A percentile compares a stretch with the other conserved stretches of the same genome.
Conservation (phyloP, 495 filamentous ascomycete genomes). For the Chaetomium cochliodes region DNA sequence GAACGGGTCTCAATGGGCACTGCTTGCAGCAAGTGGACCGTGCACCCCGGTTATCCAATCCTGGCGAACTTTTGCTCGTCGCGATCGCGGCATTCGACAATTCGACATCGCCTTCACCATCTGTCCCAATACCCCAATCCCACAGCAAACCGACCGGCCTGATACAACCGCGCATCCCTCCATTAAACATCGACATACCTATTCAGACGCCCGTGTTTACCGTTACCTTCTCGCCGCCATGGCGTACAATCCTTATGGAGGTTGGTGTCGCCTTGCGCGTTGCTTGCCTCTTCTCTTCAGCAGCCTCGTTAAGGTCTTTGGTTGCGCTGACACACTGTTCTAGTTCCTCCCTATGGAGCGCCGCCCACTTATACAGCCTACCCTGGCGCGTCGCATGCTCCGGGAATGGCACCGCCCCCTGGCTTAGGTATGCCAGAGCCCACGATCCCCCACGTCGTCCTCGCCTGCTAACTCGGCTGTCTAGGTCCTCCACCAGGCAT, state of each 20-base stretch:
- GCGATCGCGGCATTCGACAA: slow-evolving; percentile 5
- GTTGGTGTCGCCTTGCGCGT: slow-evolving; percentile 47
- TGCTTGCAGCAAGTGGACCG: slow-evolving; percentile 12
- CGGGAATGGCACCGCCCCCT: slow-evolving; percentile 72
- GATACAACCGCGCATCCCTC: neutral
- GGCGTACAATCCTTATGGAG: slow-evolving; percentile 80
- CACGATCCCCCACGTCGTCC: slow-evolving; percentile 10
- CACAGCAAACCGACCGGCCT: neutral
- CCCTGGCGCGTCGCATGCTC: slow-evolving; percentile 60
- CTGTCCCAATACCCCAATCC: neutral
- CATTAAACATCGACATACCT: neutral
- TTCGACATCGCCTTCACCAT: slow-evolving; percentile 1
- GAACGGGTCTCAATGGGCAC: too few species aligned
- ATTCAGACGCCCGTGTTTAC: neutral
- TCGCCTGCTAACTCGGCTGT: slow-evolving; percentile 9
- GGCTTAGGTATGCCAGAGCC: slow-evolving; percentile 69
- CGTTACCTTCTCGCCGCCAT: slow-evolving; percentile 31
- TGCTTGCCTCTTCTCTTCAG: neutral
- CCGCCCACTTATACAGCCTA: slow-evolving; percentile 72
- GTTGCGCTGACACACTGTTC: slow-evolving; percentile 19
- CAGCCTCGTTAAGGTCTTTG: neutral
- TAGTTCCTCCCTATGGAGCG: slow-evolving; percentile 61
- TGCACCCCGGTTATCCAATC: slow-evolving; percentile 8
- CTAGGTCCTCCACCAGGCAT: slow-evolving; percentile 67
- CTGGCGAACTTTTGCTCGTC: slow-evolving; percentile 22